Base-by-base conservation (phyloP, 345 rosid species). In the Linum lewisii region DNA sequence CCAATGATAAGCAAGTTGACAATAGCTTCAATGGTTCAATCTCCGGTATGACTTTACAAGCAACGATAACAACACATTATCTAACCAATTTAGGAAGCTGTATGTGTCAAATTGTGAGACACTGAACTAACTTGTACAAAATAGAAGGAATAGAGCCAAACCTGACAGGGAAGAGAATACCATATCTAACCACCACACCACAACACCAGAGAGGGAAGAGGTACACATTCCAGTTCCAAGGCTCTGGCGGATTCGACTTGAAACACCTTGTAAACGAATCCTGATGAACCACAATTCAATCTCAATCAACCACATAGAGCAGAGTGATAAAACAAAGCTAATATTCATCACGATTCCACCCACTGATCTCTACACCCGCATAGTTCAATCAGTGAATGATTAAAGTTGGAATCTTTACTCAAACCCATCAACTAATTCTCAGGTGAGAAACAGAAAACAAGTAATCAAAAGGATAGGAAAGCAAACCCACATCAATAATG, bases 181-280 rank as follows among this genome's bases (percentile, higher is more conserved):
- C 82, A 71, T 90, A 90, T 68, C 99, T 81, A 73, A 87, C 54
- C 42, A 80, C 72, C 73, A 90, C 96, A 13, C 99, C 99, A 1
- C 53, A 79, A 63, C 99, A 94, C 96, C 96, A 90, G 16, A 90
- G 67, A 34, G 97, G 97, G 73, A 94, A 94, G 61, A 94, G 66
- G 63, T 87, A 94, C 24, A 94, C 64, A 66, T 94, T 94, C 96
- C 99, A 90, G 66, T 85, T 94, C 99, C 99, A 90, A 24, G 89
- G 96, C 62, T 94, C 99, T 3, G 86, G 90, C 23, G 92, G 79
- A 82, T 73, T 94, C 11, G 96, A 90, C 80, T 94, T 94, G 72
- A 94, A 94, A 72, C 99, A 94, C 54, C 96, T 69, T 2, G 99
- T 94, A 71, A 94, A 90, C 0, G 97, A 68, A 56, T 94, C 99